phyloP scores from a whole-genome alignment of 768 basidiomycete genomes.

The Serendipita sp. region DNA sequence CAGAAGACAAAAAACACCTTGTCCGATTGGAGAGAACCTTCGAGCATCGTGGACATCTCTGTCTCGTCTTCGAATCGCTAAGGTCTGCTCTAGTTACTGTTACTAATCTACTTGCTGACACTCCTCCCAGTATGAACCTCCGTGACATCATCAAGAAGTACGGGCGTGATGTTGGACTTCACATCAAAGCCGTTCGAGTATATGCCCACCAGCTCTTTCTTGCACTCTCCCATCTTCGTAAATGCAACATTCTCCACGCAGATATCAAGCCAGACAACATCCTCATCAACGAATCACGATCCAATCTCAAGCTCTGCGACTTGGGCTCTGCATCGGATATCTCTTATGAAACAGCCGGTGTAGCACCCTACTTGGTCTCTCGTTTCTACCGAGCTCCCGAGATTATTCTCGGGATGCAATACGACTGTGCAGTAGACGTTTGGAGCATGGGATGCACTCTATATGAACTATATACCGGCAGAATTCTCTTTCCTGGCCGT shows the following conservation, averaged over 20 bases:
- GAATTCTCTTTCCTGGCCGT: constrained; percentile 91
- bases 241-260: constrained; percentile 90
- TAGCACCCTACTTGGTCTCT: constrained; percentile 94
- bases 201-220: constrained; percentile 95
- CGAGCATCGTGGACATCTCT: constrained; percentile 93
- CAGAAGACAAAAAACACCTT: constrained; percentile 92
- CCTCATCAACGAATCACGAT: constrained; percentile 88
- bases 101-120: not conserved
- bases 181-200: constrained; percentile 94
- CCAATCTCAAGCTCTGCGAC: constrained; percentile 84
- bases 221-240: constrained; percentile 65
- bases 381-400: constrained; percentile 97
- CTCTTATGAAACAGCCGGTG: constrained; percentile 50
- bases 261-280: constrained; percentile 99
- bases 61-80: constrained; percentile 86
- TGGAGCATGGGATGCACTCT: constrained; percentile 98
- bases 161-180: constrained; percentile 93
- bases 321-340: constrained; percentile 93
- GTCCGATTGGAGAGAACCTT: constrained; percentile 88
- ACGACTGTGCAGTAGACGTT: constrained; percentile 83
- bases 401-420: constrained; percentile 92
- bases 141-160: constrained; percentile 96
- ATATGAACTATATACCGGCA: constrained; percentile 90
- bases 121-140: constrained; percentile 68
- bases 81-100: constrained; percentile 35